phyloP scores from a whole-genome alignment of 2,329 filamentous ascomycete genomes.

The Neofusicoccum cordaticola region DNA sequence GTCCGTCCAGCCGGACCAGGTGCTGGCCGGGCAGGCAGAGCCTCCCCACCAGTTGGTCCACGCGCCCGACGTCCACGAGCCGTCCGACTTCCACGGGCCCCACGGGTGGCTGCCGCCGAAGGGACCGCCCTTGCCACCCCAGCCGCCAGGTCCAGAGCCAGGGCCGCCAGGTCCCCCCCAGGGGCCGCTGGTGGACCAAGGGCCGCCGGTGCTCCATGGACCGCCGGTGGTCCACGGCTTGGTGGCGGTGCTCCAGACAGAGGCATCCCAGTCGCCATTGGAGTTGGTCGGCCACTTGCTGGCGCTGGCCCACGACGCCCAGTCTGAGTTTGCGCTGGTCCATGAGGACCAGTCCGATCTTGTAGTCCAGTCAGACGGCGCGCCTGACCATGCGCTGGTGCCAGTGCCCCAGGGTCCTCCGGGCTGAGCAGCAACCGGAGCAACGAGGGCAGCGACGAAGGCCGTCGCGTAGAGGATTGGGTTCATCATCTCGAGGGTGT shows the following conservation, averaged over 20 bases:
- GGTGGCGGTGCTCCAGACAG: background rate
- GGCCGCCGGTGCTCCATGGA: background rate
- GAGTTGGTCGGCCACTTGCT: background rate
- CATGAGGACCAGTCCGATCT: background rate
- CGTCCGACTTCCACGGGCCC: slow-evolving; percentile 28
- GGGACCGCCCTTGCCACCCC: slow-evolving; percentile 22
- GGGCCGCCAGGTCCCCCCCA: slow-evolving; percentile 1
- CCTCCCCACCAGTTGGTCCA: slow-evolving; percentile 38
- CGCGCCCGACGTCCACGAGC: slow-evolving; percentile 26
- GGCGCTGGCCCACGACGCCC: slow-evolving; percentile 3
- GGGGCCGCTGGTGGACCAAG: background rate
- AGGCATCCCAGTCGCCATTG: background rate
- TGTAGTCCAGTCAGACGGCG: slow-evolving; percentile 3
- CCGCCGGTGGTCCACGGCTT: background rate
- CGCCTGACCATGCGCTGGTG: slow-evolving; percentile 5
- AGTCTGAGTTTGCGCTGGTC: background rate
- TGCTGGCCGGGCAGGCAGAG: slow-evolving; percentile 28
- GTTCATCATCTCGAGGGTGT: slow-evolving; percentile 16
- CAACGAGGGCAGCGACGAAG: background rate
- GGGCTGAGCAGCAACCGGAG: slow-evolving; percentile 4
- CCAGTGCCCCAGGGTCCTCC: slow-evolving; percentile 4
- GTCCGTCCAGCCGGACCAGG: slow-evolving; percentile 39
- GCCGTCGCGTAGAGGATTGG: slow-evolving; percentile 14
- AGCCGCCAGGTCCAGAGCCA: slow-evolving; percentile 22
- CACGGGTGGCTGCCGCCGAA: slow-evolving; percentile 25